These are phyloP conservation scores for Acer campestre DNA, from an alignment of 345 rosid species.

Conservation along the genomic window DNA sequence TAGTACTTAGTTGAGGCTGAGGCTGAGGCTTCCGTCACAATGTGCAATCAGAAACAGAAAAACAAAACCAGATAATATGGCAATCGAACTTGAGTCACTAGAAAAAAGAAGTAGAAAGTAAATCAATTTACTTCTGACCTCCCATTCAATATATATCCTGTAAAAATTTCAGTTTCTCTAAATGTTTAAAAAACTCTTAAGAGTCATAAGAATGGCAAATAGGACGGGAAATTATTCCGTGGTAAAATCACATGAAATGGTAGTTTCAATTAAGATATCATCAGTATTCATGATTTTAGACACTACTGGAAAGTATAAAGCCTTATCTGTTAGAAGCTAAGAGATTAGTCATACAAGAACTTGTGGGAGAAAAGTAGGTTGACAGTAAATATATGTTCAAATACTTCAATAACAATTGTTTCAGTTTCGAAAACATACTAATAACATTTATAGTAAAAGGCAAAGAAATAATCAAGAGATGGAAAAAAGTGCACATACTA, in stretches of 20 bases:
- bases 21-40: background rate
- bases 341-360: background rate
- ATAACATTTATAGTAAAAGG: background rate
- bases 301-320: background rate
- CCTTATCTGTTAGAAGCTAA: background rate
- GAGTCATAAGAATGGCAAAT: background rate
- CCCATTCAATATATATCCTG: too few relatives aligned
- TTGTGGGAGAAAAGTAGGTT: background rate
- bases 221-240: background rate
- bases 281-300: background rate
- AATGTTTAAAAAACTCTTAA: too few relatives aligned
- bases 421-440: background rate
- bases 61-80: background rate
- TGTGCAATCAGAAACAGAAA: background rate
- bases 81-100: background rate
- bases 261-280: background rate
- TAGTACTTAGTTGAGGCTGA: background rate
- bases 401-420: background rate
- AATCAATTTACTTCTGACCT: background rate
- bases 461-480: background rate
- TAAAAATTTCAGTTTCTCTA: too few relatives aligned
- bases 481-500: conserved; percentile 44
- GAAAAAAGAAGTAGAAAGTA: background rate
- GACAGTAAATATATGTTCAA: background rate
- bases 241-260: background rate